phyloP scores from a whole-genome alignment of 352 stramenopile species.

The Phytopythium vexans region DNA sequence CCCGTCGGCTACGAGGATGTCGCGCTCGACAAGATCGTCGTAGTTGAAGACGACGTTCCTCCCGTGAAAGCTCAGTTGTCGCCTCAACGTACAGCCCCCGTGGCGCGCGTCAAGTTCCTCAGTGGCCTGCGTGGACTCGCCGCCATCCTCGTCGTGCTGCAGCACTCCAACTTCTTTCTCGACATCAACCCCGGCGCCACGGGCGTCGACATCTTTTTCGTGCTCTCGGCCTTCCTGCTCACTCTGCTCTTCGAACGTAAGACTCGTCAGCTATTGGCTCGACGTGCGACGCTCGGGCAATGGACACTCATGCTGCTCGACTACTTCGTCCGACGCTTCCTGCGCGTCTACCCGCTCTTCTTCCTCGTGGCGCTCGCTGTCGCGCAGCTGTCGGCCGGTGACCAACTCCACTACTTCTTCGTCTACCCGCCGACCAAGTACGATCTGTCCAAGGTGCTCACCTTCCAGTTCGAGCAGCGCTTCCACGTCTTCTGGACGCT shows the following conservation, averaged over 20 bases:
- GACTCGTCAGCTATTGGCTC: slow-evolving; percentile 22
- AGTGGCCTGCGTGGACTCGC: slow-evolving; percentile 29
- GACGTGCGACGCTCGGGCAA: slow-evolving; percentile 14
- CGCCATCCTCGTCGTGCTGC: slow-evolving; percentile 23
- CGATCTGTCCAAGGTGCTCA: slow-evolving; percentile 39
- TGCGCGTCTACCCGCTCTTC: slow-evolving; percentile 33
- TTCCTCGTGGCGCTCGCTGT: slow-evolving; percentile 15
- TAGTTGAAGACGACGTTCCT: no score
- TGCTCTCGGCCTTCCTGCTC: no score
- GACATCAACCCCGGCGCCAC: slow-evolving; percentile 24
- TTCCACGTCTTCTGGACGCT: slow-evolving; percentile 58
- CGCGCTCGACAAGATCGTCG: no score
- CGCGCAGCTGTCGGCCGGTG: slow-evolving; percentile 12
- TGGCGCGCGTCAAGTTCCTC: slow-evolving; percentile 26
- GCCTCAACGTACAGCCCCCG: slow-evolving; percentile 6
- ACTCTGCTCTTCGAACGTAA: no score
- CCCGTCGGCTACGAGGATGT: no score
- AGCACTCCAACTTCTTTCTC: slow-evolving; percentile 29
- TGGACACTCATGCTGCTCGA: slow-evolving; percentile 21
- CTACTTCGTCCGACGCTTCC: slow-evolving; percentile 34
- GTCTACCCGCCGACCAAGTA: slow-evolving; percentile 27
- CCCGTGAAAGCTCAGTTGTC: no score
- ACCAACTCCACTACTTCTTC: slow-evolving; percentile 25
- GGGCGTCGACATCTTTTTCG: slow-evolving; percentile 26
- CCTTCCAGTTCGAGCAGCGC: slow-evolving; percentile 27